These are phyloP conservation scores for Francoa sonchifolia DNA, from an alignment of 441 rosid species.

Conservation along the genomic window DNA sequence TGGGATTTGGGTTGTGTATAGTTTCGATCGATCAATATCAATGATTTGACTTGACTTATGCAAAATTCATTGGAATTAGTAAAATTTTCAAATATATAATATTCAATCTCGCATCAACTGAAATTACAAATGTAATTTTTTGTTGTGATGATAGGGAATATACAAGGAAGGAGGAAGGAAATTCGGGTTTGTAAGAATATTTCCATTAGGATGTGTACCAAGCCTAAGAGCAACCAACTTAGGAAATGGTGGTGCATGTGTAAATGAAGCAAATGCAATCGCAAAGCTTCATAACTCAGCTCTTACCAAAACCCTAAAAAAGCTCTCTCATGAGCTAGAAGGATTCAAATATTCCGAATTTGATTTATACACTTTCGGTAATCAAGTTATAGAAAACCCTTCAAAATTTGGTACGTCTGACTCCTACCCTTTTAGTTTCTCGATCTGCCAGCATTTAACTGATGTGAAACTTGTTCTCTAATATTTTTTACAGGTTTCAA, in stretches of 20 bases:
- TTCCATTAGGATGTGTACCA: conserved; percentile 20
- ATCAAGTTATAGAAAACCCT: conserved; percentile 7
- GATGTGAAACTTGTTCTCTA: too few species aligned
- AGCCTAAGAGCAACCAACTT: neutral
- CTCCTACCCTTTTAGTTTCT: too few species aligned
- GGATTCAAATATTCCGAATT: conserved; percentile 20
- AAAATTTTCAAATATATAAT: too few species aligned
- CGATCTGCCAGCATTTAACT: too few species aligned
- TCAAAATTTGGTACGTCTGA: conserved; percentile 9
- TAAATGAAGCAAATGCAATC: conserved; percentile 1
- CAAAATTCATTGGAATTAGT: too few species aligned
- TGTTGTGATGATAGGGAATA: neutral
- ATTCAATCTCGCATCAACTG: neutral
- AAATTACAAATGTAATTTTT: neutral
- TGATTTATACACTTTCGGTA: conserved; percentile 14
- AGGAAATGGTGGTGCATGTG: conserved; percentile 4
- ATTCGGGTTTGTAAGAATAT: conserved; percentile 15
- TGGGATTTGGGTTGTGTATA: too few species aligned
- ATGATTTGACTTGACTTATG: too few species aligned
- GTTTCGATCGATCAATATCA: too few species aligned
- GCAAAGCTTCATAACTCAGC: conserved; percentile 16
- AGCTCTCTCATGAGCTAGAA: neutral
- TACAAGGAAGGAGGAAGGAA: conserved; percentile 17
- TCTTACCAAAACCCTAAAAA: conserved; percentile 9
- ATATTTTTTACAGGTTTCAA: conserved; percentile 35